A percentile compares a stretch with the other conserved stretches of the same genome.
phyloP scores from a whole-genome alignment of 1,284 basidiomycete genomes.

The Marasmius sp. region DNA sequence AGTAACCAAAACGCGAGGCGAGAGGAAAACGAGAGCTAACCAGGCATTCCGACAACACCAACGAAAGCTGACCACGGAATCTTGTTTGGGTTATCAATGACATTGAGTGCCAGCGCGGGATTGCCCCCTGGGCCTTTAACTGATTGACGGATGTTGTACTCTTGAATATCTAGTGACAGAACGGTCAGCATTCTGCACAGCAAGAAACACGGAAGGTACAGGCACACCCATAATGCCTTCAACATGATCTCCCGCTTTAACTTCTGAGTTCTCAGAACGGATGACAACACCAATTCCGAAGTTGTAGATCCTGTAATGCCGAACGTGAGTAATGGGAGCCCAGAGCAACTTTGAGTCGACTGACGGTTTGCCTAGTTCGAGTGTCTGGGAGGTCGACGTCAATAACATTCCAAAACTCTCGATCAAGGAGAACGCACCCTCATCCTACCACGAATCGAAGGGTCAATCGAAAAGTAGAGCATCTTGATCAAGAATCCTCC shows the following conservation, averaged over 20 bases:
- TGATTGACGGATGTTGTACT: constrained; percentile 8
- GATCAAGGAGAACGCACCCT: not conserved
- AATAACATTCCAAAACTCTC: not conserved
- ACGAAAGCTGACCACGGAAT: constrained; percentile 21
- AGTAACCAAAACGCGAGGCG: not conserved
- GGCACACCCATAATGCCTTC: constrained; percentile 20
- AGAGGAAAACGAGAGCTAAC: constrained; percentile 9
- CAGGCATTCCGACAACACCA: constrained; percentile 33
- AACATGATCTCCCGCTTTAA: constrained; percentile 25
- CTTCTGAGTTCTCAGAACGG: constrained; percentile 26
- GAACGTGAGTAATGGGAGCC: not conserved
- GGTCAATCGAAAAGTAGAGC: constrained; percentile 32
- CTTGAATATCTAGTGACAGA: constrained; percentile 1
- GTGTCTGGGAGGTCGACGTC: not conserved
- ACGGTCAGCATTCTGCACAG: not conserved
- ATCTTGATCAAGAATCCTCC: constrained; percentile 38
- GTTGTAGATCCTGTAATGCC: constrained; percentile 15
- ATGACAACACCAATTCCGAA: constrained; percentile 27
- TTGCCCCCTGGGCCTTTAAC: not conserved
- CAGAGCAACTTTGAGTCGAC: not conserved
- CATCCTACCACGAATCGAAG: constrained; percentile 34
- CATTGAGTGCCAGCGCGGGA: not conserved
- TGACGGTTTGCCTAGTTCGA: not conserved
- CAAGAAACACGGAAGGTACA: not conserved
- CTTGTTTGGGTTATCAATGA: not conserved